phyloP scores from a whole-genome alignment of 257 asterid species.

The Salvia hispanica region DNA sequence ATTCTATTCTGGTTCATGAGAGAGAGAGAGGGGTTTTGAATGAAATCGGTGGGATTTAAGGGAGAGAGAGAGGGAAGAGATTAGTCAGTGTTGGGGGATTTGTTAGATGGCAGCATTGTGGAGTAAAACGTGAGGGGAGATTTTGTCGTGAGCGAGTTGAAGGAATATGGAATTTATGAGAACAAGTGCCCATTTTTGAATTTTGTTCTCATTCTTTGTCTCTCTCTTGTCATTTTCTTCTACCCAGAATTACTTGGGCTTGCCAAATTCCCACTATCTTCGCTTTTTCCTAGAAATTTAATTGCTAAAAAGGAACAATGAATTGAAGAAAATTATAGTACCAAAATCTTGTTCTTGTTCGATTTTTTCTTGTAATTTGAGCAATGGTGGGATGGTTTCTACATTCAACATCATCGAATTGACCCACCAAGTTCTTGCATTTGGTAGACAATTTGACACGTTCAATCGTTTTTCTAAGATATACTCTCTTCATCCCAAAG shows the following conservation, averaged over 20 bases:
- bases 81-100: constrained; percentile 27
- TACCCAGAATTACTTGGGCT: constrained; percentile 5
- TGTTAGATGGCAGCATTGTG: constrained; percentile 53
- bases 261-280: constrained; percentile 16
- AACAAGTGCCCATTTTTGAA: constrained; percentile 55
- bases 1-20: neutral
- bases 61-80: constrained; percentile 14
- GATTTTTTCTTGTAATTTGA: neutral
- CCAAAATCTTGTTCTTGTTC: neutral
- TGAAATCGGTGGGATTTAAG: constrained; percentile 29
- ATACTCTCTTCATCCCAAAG: no score
- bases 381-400: neutral
- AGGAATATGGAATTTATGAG: constrained; percentile 82
- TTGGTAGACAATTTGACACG: no score
- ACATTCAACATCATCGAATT: no score
- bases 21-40: constrained; percentile 23
- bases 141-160: constrained; percentile 58
- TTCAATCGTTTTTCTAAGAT: no score
- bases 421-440: no score
- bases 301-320: no score
- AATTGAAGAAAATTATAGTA: no score
- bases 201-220: constrained; percentile 45
- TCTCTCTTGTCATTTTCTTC: constrained; percentile 47
- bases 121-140: constrained; percentile 51
- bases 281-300: neutral